Evolutionary conservation across 2,329 filamentous ascomycete species (phyloP).

Genomic region (Colletotrichum gloeosporioides): DNA sequence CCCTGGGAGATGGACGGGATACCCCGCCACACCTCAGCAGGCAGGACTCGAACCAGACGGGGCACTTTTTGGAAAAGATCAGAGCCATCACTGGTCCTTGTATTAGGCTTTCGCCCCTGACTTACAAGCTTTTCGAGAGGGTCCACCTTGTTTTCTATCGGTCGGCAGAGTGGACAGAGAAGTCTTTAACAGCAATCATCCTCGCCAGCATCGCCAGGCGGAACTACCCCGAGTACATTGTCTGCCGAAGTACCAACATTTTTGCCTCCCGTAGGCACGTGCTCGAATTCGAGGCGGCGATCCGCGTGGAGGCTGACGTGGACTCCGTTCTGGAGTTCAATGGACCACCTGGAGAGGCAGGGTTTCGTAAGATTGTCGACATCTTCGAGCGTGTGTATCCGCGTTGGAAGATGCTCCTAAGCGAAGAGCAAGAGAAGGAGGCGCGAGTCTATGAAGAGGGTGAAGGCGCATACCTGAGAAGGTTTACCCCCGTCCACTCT

Average conservation of each 20-base stretch:
- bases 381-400: conserved; percentile 78
- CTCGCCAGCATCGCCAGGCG: conserved; percentile 86
- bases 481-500: conserved; percentile 90
- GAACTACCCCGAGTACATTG: conserved; percentile 89
- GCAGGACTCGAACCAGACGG: conserved; percentile 66
- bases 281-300: conserved; percentile 87
- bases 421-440: conserved; percentile 80
- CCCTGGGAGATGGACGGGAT: conserved; percentile 31
- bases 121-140: conserved; percentile 85
- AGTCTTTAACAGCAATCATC: conserved; percentile 93
- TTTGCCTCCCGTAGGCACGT: conserved; percentile 78
- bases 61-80: conserved; percentile 80
- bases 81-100: conserved; percentile 80
- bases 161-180: conserved; percentile 96
- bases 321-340: conserved; percentile 84
- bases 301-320: conserved; percentile 81
- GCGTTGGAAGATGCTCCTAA: conserved; percentile 77
- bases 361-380: conserved; percentile 70
- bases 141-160: conserved; percentile 96
- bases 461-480: conserved; percentile 86
- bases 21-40: conserved; percentile 30
- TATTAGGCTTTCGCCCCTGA: conserved; percentile 75
- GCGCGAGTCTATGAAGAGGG: conserved; percentile 77
- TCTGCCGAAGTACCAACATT: conserved; percentile 88
- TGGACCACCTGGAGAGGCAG: conserved; percentile 69